Base-by-base conservation (phyloP, 768 basidiomycete genomes). In the Daedalea quercina region DNA sequence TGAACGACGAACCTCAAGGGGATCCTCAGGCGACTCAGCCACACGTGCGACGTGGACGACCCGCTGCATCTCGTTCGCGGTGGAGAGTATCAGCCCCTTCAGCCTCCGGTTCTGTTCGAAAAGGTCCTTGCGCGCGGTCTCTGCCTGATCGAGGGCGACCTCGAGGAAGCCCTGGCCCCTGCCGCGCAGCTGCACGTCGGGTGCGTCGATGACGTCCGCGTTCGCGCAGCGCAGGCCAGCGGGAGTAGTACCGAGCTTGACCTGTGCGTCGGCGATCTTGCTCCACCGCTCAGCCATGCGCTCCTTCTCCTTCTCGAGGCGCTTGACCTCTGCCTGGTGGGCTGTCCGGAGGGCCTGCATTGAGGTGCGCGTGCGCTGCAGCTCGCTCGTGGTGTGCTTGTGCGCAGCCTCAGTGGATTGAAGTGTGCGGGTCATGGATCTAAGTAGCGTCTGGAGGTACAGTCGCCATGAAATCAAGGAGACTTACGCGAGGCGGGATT, bases 281-380 rank as follows among this genome's bases (percentile, higher is more conserved):
- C 74, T 70, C 87, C 87, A 90, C 57, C 80, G 82, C 46, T 92
- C 90, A 24, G 78, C 58, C 63, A 86, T 81, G 17, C 82, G 76
- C 60, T 92, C 90, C 17, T 84, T 68, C 37, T 93, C 90, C 58
- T 84, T 85, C 59, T 94, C 90, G 61, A 79, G 80, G 73, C 86
- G 87, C 76, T 85, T 90, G 31, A 90, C 64, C 63, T 93, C 91
- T 33, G 75, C 73, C 52, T 80, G 76, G 56, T 90, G 80, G 0
- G 84, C 78, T 37, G 81, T 74, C 23, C 91, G 82, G 12, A 89
- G 71, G 9, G 79, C 79, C 57, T 89, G 87, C 11, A 93, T 62
- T 0, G 81, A 67, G 1, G 80, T 77, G 43, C 84, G 79, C n/a
- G 83, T 81, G 23, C 87, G 83, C 60, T 86, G 84, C 2, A 91